Evolutionary conservation across 2,329 filamentous ascomycete genomes (phyloP).

Genomic region (Xylariaceae sp.): DNA sequence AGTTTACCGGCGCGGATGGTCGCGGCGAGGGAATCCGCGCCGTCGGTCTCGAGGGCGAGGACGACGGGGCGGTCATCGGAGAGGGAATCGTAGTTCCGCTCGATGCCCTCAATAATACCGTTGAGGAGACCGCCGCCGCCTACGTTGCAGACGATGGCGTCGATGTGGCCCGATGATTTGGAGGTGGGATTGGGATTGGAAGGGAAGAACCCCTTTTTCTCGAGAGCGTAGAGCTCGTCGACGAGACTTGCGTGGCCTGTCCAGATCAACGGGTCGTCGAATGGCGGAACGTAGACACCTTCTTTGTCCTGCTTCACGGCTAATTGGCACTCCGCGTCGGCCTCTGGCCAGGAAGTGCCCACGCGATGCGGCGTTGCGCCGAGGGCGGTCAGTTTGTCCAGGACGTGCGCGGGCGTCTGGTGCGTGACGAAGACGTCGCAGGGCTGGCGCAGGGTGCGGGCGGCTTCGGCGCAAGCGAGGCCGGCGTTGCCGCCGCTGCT

Average conservation of each 20-base stretch:
- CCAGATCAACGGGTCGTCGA: slow-evolving; percentile 65
- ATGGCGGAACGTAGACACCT: slow-evolving; percentile 62
- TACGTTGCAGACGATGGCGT: slow-evolving; percentile 70
- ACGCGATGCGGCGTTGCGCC: slow-evolving; percentile 64
- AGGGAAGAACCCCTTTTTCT: slow-evolving; percentile 35
- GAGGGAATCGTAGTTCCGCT: slow-evolving; percentile 32
- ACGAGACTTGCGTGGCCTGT: slow-evolving; percentile 57
- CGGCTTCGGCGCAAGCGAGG: slow-evolving; percentile 72
- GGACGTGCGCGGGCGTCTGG: slow-evolving; percentile 62
- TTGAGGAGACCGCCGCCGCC: slow-evolving; percentile 77
- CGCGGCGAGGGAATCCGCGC: slow-evolving; percentile 65
- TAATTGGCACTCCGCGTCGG: slow-evolving; percentile 60
- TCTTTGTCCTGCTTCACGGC: slow-evolving; percentile 45
- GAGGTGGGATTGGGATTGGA: slow-evolving; percentile 21
- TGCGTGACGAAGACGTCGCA: slow-evolving; percentile 72
- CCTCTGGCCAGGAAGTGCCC: slow-evolving; percentile 64
- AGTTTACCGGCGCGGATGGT: slow-evolving; percentile 52
- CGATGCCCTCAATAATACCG: slow-evolving; percentile 66
- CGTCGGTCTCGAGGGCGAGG: slow-evolving; percentile 69
- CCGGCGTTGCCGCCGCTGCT: slow-evolving; percentile 81
- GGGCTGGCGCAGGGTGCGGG: slow-evolving; percentile 55
- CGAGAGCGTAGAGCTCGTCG: slow-evolving; percentile 40
- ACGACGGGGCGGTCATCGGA: slow-evolving; percentile 43
- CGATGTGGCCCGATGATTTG: slow-evolving; percentile 37
- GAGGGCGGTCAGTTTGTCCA: slow-evolving; percentile 62